Conservation (phyloP, 352 stramenopile species). For the Pythium phragmiticola region DNA sequence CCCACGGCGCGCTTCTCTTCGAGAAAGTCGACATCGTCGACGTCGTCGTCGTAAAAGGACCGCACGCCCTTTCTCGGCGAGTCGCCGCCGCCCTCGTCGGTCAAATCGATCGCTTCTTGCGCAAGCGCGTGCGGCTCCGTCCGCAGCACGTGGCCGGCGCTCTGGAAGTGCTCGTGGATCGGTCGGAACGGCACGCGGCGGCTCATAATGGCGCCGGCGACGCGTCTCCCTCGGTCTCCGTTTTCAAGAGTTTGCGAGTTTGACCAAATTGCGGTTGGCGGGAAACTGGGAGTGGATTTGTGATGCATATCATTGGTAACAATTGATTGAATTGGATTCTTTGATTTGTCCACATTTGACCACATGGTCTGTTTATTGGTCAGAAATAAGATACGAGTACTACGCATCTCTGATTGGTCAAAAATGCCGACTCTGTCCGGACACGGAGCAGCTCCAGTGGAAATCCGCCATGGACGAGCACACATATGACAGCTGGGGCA, state of each 20-base stretch:
- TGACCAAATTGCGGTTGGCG: constrained; percentile 5
- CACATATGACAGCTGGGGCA: constrained; percentile 82
- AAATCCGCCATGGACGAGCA: constrained; percentile 22
- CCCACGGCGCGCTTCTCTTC: background rate
- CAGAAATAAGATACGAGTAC: background rate
- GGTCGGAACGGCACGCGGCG: constrained; percentile 38
- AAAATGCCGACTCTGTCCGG: background rate
- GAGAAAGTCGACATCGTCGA: constrained; percentile 27
- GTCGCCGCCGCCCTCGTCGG: constrained; percentile 41
- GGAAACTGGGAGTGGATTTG: background rate
- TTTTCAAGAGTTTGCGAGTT: background rate
- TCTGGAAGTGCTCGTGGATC: constrained; percentile 61
- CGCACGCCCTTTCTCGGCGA: constrained; percentile 6
- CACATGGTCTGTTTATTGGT: background rate
- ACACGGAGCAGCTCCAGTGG: too few species aligned
- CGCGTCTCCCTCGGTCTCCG: background rate
- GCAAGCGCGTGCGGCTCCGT: background rate
- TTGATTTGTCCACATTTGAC: background rate
- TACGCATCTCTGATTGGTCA: background rate
- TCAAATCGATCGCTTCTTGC: constrained; percentile 34
- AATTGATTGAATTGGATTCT: too few species aligned
- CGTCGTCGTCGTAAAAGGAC: constrained; percentile 57
- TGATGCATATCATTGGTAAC: background rate
- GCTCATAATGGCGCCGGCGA: constrained; percentile 9
- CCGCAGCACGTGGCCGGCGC: constrained; percentile 20